Evolutionary conservation across 192 early-diverging fungal species (phyloP), one percentile per base, ranked within the genome.

Genomic region (Linnemannia elongata): DNA sequence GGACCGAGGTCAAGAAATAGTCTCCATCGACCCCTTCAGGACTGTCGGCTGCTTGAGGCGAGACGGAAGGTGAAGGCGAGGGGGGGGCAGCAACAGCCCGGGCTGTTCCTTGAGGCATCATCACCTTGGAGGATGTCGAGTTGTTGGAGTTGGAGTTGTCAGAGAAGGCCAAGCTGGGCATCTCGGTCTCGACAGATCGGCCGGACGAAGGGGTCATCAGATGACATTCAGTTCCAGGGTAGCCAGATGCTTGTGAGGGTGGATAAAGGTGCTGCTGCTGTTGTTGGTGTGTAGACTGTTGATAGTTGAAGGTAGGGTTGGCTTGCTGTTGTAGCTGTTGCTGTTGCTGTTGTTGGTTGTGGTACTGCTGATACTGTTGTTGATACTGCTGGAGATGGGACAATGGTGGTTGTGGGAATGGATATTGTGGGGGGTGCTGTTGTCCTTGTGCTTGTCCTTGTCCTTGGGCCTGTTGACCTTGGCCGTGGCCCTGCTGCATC

Each of bases 91-190:
- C 60, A 10, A 66, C 27, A 57, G 36, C 69, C 72, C n/a, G 41
- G 10, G 30, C 4, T 0, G 49, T 10, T 35, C 35, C 66, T 35
- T 66, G 72, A 10, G 33, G 80, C 8, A 47, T 30, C 78, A 85
- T 79, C 45, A 4, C 60, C 27, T 76, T 68, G 22, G 77, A 76
- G 17, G 41, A 18, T 1, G 78, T 81, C 22, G 79, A 79, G 75
- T 80, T 86, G 33, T 39, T 75, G 38, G 72, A 73, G 33, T 39
- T 75, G 38, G 72, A 73, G 44, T 73, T 41, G 30, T 77, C 78
- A 2, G 82, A 79, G 54, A 44, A 84, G 69, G 76, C 82, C 1
- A 86, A 63, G 55, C 78, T 86, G 44, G 84, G 84, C 84, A 86
- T 86, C 63, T 81, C 79, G 47, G 84, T 86, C 54, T 76, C 74